Percentiles rank a stretch among this genome's conserved stretches.
These are phyloP conservation scores for Ophiostoma perfectum DNA, from an alignment of 2,329 filamentous ascomycete species.

Conservation along the genomic window DNA sequence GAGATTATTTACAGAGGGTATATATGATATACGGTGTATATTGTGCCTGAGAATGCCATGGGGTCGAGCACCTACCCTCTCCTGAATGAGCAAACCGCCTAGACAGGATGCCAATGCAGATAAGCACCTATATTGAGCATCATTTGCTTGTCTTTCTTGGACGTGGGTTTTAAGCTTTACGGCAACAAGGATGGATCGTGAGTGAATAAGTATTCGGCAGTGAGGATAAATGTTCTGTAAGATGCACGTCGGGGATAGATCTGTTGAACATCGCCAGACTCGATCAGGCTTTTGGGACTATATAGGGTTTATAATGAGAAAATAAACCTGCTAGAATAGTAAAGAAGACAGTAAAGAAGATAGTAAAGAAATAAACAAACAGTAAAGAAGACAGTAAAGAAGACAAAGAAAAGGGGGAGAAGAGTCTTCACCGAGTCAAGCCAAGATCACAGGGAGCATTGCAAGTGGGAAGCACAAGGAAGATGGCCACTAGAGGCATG, in stretches of 20 bases:
- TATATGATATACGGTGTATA: too few relatives aligned
- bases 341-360: background rate
- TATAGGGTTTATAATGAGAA: background rate
- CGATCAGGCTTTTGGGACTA: too few relatives aligned
- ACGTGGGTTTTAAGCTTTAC: background rate
- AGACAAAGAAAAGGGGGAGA: background rate
- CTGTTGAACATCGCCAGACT: too few relatives aligned
- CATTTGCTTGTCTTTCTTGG: background rate
- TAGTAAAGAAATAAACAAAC: background rate
- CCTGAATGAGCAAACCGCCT: too few relatives aligned
- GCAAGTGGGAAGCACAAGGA: background rate
- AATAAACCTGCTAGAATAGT: background rate
- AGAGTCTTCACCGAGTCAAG: background rate
- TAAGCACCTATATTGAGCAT: background rate
- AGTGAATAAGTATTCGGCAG: background rate
- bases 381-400: background rate
- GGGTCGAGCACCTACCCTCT: too few relatives aligned
- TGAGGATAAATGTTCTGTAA: background rate
- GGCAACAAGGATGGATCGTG: background rate
- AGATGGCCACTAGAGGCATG: background rate
- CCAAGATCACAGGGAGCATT: slow-evolving; percentile 4
- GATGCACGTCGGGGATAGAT: background rate
- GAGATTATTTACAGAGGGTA: too few relatives aligned
- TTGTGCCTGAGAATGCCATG: background rate
- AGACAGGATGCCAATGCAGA: background rate